Conservation (phyloP, 306 rosid species). For the Hippophae tibetana region DNA sequence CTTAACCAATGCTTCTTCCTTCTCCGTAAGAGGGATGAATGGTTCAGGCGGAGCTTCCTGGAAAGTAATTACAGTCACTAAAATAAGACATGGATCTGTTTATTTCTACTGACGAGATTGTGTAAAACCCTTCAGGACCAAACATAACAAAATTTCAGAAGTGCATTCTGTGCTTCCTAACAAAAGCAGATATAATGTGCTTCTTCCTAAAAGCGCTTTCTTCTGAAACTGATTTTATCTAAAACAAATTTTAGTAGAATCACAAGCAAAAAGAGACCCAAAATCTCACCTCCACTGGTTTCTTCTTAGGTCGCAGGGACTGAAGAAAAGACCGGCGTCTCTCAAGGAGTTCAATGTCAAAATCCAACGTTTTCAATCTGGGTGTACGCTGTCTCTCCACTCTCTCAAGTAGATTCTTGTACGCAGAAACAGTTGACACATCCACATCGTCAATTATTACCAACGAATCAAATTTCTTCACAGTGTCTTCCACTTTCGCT, state of each 20-base stretch:
- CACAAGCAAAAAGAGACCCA: neutral
- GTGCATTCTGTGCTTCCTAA: no score
- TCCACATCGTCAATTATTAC: constrained; percentile 21
- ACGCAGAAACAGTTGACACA: constrained; percentile 25
- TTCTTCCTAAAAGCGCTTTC: no score
- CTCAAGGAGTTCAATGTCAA: constrained; percentile 50
- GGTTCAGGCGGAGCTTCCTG: constrained; percentile 55
- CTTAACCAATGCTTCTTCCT: constrained; percentile 45
- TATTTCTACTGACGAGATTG: no score
- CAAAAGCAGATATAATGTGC: no score
- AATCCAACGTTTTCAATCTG: constrained; percentile 26
- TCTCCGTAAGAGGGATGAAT: constrained; percentile 48
- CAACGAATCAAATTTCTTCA: constrained; percentile 27
- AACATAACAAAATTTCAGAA: no score
- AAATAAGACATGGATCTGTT: neutral
- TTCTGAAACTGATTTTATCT: no score
- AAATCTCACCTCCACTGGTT: constrained; percentile 38
- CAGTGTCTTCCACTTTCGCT: constrained; percentile 37
- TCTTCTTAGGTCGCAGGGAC: constrained; percentile 42
- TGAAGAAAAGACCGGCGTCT: constrained; percentile 23
- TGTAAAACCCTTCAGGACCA: no score
- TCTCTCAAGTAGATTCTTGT: constrained; percentile 55
- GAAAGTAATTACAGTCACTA: constrained; percentile 9
- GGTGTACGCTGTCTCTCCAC: constrained; percentile 21
- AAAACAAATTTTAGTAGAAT: no score